Percentiles rank a stretch among this genome's conserved stretches.
Evolutionary conservation across 306 rosid genomes (phyloP).

Genomic region (Chamaecrista fasciculata): DNA sequence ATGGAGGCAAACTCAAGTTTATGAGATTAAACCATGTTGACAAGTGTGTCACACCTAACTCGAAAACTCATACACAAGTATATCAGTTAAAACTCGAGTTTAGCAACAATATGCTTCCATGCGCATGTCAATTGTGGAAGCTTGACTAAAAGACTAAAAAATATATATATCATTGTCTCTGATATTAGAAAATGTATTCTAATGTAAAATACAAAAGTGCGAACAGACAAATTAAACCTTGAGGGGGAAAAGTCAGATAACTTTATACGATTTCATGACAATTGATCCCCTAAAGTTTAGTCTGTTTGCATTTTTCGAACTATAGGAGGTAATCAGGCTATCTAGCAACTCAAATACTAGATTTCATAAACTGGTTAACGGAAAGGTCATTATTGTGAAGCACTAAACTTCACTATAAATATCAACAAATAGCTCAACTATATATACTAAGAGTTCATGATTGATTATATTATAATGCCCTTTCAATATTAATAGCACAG

Average conservation of each 20-base stretch:
- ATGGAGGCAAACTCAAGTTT: not conserved
- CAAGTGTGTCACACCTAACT: not conserved
- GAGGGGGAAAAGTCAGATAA: not conserved
- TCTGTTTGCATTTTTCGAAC: not conserved
- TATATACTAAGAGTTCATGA: conserved; percentile 2
- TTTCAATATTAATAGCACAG: conserved; percentile 24
- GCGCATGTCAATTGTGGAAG: not conserved
- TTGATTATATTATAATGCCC: conserved; percentile 14
- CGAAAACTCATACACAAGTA: not conserved
- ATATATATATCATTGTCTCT: not conserved
- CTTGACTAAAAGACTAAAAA: not conserved
- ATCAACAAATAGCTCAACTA: not conserved
- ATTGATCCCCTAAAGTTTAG: not conserved
- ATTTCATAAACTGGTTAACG: not conserved
- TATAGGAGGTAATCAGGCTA: not conserved
- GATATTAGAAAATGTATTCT: not conserved
- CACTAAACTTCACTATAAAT: not conserved
- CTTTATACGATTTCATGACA: not conserved
- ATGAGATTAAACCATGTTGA: not conserved
- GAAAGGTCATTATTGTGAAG: not conserved
- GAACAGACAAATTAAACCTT: not conserved
- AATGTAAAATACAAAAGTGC: not conserved
- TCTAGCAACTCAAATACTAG: not conserved
- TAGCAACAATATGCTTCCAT: not conserved
- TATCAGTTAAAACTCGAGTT: not conserved